Conservation (phyloP, 108 stramenopile species). For the Cyclotella kingstonii region DNA sequence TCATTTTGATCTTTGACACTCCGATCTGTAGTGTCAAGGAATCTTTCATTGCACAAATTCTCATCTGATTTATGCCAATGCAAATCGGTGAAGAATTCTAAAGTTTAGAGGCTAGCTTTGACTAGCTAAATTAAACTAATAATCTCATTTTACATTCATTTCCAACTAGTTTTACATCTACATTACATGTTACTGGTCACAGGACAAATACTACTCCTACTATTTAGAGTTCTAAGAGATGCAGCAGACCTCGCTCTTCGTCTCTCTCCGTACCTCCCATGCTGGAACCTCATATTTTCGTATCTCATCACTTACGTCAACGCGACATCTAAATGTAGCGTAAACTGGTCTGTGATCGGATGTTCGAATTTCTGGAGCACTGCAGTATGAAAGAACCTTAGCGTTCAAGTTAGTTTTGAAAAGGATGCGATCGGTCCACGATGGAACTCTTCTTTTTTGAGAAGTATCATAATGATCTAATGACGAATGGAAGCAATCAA, state of each 20-base stretch:
- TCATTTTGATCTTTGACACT: too few relatives aligned
- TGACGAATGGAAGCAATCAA: background rate
- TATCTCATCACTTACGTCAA: slow-evolving; percentile 33
- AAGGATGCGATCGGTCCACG: slow-evolving; percentile 98
- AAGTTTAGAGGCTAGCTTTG: too few relatives aligned
- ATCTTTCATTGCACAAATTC: too few relatives aligned
- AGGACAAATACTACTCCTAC: too few relatives aligned
- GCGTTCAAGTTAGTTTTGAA: slow-evolving; percentile 66
- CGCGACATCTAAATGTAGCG: slow-evolving; percentile 64
- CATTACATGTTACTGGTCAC: too few relatives aligned
- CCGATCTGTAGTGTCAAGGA: too few relatives aligned
- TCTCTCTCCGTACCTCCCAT: slow-evolving; percentile 13
- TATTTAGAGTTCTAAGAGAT: background rate
- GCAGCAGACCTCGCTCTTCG: slow-evolving; percentile 32
- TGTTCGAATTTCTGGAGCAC: slow-evolving; percentile 38
- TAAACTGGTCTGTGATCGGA: slow-evolving; percentile 97
- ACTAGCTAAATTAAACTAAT: too few relatives aligned
- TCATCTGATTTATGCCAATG: too few relatives aligned
- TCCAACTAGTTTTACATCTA: too few relatives aligned
- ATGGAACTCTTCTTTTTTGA: slow-evolving; percentile 88
- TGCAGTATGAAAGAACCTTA: slow-evolving; percentile 74
- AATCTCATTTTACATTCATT: too few relatives aligned
- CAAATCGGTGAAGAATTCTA: too few relatives aligned
- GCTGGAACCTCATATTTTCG: background rate
- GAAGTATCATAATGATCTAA: slow-evolving; percentile 35